Conservation (phyloP, 2,329 filamentous ascomycete species). For the Penicillium sp. region DNA sequence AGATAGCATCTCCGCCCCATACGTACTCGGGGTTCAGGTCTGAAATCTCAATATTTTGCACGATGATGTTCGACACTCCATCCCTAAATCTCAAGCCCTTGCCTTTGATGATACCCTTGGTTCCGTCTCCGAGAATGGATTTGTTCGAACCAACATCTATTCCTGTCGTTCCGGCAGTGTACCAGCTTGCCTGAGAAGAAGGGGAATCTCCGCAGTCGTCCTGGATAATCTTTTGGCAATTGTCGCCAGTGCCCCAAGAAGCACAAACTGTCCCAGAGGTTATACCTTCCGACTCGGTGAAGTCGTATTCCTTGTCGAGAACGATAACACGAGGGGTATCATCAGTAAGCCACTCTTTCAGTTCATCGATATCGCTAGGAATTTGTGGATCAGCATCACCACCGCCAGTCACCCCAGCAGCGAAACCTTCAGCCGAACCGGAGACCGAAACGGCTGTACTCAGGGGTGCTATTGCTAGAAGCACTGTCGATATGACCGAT, state of each 20-base stretch:
- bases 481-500: background rate
- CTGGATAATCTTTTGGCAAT: constrained; percentile 13
- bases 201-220: constrained; percentile 13
- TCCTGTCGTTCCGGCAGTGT: constrained; percentile 10
- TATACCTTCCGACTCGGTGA: constrained; percentile 9
- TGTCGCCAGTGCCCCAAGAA: constrained; percentile 9
- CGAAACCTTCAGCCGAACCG: constrained; percentile 11
- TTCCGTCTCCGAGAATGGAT: constrained; percentile 10
- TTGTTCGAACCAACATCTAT: constrained; percentile 15
- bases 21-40: constrained; percentile 14
- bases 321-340: constrained; percentile 9
- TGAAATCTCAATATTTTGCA: constrained; percentile 15
- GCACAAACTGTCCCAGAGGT: constrained; percentile 4
- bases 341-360: constrained; percentile 14
- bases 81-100: constrained; percentile 10
- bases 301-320: constrained; percentile 12
- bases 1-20: constrained; percentile 18
- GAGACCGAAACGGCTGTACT: constrained; percentile 10
- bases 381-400: constrained; percentile 7
- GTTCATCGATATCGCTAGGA: constrained; percentile 10
- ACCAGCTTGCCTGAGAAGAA: constrained; percentile 10
- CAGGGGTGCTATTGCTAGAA: background rate
- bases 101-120: constrained; percentile 9
- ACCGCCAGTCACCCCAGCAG: constrained; percentile 11
- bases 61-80: constrained; percentile 12